These are phyloP conservation scores for Aspergillus diversus DNA, from an alignment of 495 filamentous ascomycete species.

Conservation along the genomic window DNA sequence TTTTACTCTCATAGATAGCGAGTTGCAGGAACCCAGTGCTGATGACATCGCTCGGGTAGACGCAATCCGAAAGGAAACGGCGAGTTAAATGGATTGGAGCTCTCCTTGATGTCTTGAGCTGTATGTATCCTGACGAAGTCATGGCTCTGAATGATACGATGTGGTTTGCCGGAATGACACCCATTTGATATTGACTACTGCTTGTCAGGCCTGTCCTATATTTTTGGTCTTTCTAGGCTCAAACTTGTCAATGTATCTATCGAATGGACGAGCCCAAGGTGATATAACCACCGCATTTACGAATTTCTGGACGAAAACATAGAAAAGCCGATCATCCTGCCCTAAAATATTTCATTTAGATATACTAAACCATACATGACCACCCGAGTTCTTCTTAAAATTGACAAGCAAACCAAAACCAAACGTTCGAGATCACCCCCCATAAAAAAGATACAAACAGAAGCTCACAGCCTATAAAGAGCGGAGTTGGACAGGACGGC, in stretches of 20 bases:
- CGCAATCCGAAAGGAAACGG: constrained; percentile 35
- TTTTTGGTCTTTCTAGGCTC: too few species aligned
- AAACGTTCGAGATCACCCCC: neutral
- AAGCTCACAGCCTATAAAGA: neutral
- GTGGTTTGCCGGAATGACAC: neutral
- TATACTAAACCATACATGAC: constrained; percentile 1
- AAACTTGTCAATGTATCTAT: too few species aligned
- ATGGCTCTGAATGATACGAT: neutral
- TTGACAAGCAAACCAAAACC: neutral
- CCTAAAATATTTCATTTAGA: neutral
- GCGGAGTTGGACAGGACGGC: constrained; percentile 6
- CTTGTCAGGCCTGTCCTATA: too few species aligned
- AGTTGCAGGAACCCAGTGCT: constrained; percentile 35
- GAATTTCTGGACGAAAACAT: too few species aligned
- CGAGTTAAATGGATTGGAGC: neutral
- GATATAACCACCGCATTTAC: too few species aligned
- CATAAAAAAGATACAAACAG: neutral
- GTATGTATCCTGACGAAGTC: neutral
- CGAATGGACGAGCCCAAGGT: too few species aligned
- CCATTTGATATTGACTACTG: too few species aligned
- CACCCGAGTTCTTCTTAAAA: neutral
- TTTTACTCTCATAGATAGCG: constrained; percentile 37
- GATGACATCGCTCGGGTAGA: constrained; percentile 37
- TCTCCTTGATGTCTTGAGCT: neutral
- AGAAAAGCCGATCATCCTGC: too few species aligned